Conservation (phyloP, 148 eudicot species). For the Camellia lanceoleosa region DNA sequence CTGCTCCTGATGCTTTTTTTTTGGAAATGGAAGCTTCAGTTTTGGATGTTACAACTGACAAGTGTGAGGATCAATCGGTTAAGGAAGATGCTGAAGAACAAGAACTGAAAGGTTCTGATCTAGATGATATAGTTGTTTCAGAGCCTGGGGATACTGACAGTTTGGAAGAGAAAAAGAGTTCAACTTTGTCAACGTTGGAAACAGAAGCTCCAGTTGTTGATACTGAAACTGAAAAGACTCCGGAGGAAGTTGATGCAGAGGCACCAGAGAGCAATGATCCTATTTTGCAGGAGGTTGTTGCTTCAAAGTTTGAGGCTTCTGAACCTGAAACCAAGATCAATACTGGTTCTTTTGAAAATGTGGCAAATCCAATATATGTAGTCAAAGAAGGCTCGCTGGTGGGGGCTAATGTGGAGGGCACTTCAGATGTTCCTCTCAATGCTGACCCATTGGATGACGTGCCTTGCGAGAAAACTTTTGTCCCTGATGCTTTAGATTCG, state of each 20-base stretch:
- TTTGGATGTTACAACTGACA: slow-evolving; percentile 5
- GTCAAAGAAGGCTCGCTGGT: slow-evolving; percentile 9
- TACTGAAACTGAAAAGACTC: background rate
- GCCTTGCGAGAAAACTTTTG: slow-evolving; percentile 5
- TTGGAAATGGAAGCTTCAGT: slow-evolving; percentile 2
- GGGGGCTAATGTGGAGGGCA: slow-evolving; percentile 2
- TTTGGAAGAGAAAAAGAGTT: too few species aligned
- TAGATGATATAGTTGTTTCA: slow-evolving; percentile 7
- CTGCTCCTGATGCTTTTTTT: slow-evolving; percentile 12
- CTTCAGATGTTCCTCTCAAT: slow-evolving; percentile 9
- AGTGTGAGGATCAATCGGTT: slow-evolving; percentile 15
- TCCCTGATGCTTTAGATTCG: slow-evolving; percentile 13
- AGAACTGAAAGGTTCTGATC: background rate
- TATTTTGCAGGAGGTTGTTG: slow-evolving; percentile 9
- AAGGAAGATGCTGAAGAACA: slow-evolving; percentile 2
- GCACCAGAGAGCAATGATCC: slow-evolving; percentile 19
- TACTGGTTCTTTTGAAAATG: slow-evolving; percentile 8
- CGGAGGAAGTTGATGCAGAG: slow-evolving; percentile 14
- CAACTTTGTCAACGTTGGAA: slow-evolving; percentile 1
- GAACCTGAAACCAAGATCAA: background rate
- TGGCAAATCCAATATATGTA: slow-evolving; percentile 3
- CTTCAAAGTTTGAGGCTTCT: background rate
- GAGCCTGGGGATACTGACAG: background rate
- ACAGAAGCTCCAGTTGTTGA: slow-evolving; percentile 16
- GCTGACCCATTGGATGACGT: slow-evolving; percentile 14